Evolutionary conservation across 2,329 filamentous ascomycete species (phyloP).

Genomic region (Trichoderma lentiforme): DNA sequence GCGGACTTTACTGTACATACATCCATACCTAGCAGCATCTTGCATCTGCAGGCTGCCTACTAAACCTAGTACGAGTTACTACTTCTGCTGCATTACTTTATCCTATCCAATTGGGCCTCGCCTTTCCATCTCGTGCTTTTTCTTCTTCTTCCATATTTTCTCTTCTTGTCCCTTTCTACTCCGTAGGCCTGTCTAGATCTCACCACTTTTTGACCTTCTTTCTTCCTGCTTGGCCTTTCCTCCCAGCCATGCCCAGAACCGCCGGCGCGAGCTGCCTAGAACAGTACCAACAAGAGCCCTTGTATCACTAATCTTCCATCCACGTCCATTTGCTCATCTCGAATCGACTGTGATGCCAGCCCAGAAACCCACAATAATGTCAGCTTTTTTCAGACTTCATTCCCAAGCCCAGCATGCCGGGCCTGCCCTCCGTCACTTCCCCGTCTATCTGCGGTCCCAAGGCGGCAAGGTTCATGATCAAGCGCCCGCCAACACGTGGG

Average conservation of each 20-base stretch:
- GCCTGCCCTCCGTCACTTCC: background rate
- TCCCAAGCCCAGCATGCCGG: background rate
- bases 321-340: background rate
- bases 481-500: constrained; percentile 16
- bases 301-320: background rate
- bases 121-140: background rate
- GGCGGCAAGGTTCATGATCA: constrained; percentile 7
- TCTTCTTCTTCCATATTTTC: background rate
- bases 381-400: background rate
- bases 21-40: background rate
- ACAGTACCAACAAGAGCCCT: too few species aligned
- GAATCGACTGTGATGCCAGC: background rate
- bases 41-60: background rate
- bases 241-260: background rate
- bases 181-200: background rate
- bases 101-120: background rate
- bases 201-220: background rate
- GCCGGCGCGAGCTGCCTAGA: background rate
- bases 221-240: background rate
- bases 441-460: constrained; percentile 5
- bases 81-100: background rate
- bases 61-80: background rate
- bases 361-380: background rate
- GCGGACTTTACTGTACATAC: background rate
- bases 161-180: background rate